Base-by-base conservation (phyloP, 345 rosid genomes). In the Hibiscus tridactylites region DNA sequence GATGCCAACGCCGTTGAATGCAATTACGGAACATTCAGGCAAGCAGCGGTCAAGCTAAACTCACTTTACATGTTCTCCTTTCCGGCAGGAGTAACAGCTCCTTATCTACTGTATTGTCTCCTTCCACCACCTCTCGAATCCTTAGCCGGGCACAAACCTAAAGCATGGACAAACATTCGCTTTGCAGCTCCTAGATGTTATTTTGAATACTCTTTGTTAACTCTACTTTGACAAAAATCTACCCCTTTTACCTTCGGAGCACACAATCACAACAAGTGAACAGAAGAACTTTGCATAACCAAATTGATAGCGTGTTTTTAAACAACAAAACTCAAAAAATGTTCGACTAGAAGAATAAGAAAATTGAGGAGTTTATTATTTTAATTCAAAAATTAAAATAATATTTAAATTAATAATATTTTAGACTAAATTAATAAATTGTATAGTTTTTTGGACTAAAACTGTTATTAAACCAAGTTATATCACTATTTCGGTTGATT, bases 141-240 rank as follows among this genome's bases (percentile, higher is more conserved):
- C 73, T 64, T 83, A 49, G 73, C 50, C 9, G 80, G 39, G 24
- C 73, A 86, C 47, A 79, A 78, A 69, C 93, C 93, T 73, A 88
- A 66, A 42, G 89, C 93, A 71, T 85, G 76, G 66, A 88, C 88
- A 77, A 88, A 83, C 83, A 88, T 79, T 80, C 93, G 80, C 84
- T 78, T 86, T 72, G 91, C 89, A 50, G 91, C 91, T 46, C 88
- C 91, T 56, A 82, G 12, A 10, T 84, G 91, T 74, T 85, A 84
- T 71, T 79, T 86, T 58, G 82, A 79, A 71, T 57, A 76, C 9
- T 83, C 88, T 76, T 65, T 79, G 70, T 79, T 75, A 26, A 28
- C 62, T 19, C 78, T 70, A 67, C 31, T 75, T 72, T 71, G 77
- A 29, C 21, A 21, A 21, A 21, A 21, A 21, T 21, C 21, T 21